Evolutionary conservation across 2,329 filamentous ascomycete species (phyloP), one percentile per base, ranked within the genome.

Genomic region (Verticillium nonalfalfae): DNA sequence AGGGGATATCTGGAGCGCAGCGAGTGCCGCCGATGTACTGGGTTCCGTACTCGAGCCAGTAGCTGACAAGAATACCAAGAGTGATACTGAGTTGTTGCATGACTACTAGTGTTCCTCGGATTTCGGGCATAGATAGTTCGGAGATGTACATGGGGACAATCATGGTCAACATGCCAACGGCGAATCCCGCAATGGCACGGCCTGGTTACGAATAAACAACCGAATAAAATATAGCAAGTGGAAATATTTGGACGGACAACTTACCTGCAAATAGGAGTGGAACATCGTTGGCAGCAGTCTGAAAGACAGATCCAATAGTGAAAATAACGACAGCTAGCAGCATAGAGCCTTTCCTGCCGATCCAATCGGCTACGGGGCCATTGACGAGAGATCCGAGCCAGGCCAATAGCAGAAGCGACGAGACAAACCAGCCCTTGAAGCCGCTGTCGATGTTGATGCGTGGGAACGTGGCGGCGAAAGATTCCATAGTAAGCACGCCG

Each of bases 391-490:
- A 81, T 2, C 81, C 81, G 57, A 80, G 68, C 78, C 78, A 82
- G 5, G 79, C 80, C 57, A 76, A 70, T 1, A 83, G 70, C 10
- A 81, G 68, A 4, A 84, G 69, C 2, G 76, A 79, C 6, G 81
- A 81, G 1, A 82, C 79, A 59, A 83, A 81, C 80, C 81, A 83
- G 36, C 80, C 80, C 63, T 82, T 80, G 69, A 80, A 80, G 11
- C 75, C 67, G 62, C 73, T 77, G 61, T 82, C 78, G 0, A 72
- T 61, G 57, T 74, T 78, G 15, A 81, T 72, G 7, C 71, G 67
- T 9, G 70, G 69, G 52, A 72, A 69, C 0, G 61, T 52, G 5
- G 63, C 68, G 1, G 56, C 70, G 62, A 81, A 81, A 4, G 72
- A 75, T 62, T 79, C 72, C 78, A 81, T 81, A 0, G 72, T 75